These are phyloP conservation scores for Suhomyces canberraensis DNA, from an alignment of 805 yeast genomes.

Conservation along the genomic window DNA sequence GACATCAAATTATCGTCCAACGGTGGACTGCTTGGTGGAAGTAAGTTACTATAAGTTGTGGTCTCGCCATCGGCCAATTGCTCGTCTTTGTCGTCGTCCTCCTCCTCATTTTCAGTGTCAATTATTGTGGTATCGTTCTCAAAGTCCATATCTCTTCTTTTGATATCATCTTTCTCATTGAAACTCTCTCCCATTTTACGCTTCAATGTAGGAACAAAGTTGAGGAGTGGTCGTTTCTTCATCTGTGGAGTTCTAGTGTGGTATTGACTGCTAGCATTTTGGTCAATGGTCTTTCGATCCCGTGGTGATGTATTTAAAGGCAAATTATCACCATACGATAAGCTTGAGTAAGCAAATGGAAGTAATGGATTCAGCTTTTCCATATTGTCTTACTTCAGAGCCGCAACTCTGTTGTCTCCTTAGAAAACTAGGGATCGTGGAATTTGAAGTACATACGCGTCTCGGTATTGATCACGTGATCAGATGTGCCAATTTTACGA, in stretches of 20 bases:
- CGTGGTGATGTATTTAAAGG: slow-evolving; percentile 41
- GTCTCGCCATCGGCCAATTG: background rate
- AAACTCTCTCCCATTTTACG: slow-evolving; percentile 43
- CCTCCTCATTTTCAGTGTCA: slow-evolving; percentile 14
- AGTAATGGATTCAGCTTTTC: slow-evolving; percentile 37
- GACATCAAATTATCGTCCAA: slow-evolving; percentile 23
- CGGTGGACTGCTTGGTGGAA: slow-evolving; percentile 41
- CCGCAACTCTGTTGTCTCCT: too few relatives aligned
- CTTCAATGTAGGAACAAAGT: slow-evolving; percentile 31
- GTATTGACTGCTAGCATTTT: slow-evolving; percentile 43
- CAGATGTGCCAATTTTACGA: too few relatives aligned
- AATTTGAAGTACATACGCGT: background rate
- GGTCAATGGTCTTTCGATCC: slow-evolving; percentile 36
- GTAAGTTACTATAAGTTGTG: background rate
- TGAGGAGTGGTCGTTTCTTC: slow-evolving; percentile 18
- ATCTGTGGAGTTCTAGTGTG: slow-evolving; percentile 32
- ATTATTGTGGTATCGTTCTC: slow-evolving; percentile 18
- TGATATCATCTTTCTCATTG: slow-evolving; percentile 39
- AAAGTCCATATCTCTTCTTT: slow-evolving; percentile 27
- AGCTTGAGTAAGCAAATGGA: slow-evolving; percentile 48
- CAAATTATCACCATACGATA: slow-evolving; percentile 24
- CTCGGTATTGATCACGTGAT: background rate
- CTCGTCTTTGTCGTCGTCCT: slow-evolving; percentile 9
- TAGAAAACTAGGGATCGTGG: background rate
- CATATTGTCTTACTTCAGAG: too few relatives aligned